These are phyloP conservation scores for Starmerella powellii DNA, from an alignment of 805 yeast genomes.

Conservation along the genomic window DNA sequence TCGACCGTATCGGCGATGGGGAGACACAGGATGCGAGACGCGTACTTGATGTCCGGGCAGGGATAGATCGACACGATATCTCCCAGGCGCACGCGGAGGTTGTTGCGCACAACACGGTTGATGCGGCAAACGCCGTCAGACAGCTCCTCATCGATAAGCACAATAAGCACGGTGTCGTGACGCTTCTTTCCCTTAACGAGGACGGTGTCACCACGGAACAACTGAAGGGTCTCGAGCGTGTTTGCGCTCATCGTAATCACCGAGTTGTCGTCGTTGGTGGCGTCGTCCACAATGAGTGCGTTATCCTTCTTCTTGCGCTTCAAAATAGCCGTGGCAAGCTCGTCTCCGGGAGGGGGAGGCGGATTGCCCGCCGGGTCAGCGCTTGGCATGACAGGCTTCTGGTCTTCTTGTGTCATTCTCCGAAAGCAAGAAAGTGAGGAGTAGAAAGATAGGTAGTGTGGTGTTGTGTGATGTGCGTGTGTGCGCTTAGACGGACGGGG, in stretches of 20 bases:
- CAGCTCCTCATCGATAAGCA: conserved; percentile 89
- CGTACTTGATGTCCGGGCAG: conserved; percentile 96
- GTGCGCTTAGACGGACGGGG: conserved; percentile 2
- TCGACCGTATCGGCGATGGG: conserved; percentile 98
- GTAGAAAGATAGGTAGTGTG: not conserved
- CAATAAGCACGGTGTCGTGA: conserved; percentile 93
- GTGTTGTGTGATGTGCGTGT: not conserved
- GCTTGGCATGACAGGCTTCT: conserved; percentile 35
- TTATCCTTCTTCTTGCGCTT: conserved; percentile 97
- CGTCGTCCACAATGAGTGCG: conserved; percentile 90
- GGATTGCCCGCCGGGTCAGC: conserved; percentile 17
- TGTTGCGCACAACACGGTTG: conserved; percentile 92
- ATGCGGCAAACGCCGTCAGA: conserved; percentile 90
- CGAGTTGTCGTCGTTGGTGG: conserved; percentile 88
- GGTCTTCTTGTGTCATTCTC: conserved; percentile 24
- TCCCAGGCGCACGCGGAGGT: conserved; percentile 85
- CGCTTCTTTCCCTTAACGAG: conserved; percentile 96
- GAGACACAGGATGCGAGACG: conserved; percentile 82
- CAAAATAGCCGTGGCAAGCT: conserved; percentile 92
- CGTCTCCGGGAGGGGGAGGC: conserved; percentile 35
- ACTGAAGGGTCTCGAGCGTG: conserved; percentile 87
- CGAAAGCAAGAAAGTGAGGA: not conserved
- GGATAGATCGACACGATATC: conserved; percentile 86
- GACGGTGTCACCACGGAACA: conserved; percentile 97
- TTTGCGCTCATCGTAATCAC: conserved; percentile 88